Conservation (phyloP, 371 early-diverging fungal species). For the Chytridiales sp. region DNA sequence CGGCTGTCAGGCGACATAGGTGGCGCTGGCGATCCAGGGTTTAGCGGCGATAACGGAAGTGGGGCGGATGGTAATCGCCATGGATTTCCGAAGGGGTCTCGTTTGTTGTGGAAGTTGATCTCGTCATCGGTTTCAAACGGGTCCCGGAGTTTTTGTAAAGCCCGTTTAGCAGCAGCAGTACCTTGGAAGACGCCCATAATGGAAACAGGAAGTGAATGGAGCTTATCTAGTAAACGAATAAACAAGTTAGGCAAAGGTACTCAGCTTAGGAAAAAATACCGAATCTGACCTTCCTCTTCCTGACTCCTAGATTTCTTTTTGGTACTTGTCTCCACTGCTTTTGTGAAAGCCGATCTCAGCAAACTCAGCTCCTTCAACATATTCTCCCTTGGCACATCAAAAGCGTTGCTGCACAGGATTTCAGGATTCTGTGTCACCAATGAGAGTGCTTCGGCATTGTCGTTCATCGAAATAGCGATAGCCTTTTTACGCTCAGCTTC, state of each 20-base stretch:
- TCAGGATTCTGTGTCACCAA: too few relatives aligned
- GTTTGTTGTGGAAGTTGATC: slow-evolving; percentile 38
- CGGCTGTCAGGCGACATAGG: too few relatives aligned
- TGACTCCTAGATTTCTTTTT: slow-evolving; percentile 9
- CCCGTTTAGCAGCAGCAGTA: slow-evolving; percentile 42
- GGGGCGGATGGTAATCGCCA: too few relatives aligned
- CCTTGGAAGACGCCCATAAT: slow-evolving; percentile 62
- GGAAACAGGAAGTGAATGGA: slow-evolving; percentile 63
- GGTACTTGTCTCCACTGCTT: background rate
- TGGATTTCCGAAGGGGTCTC: slow-evolving; percentile 73
- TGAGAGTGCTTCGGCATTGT: too few relatives aligned
- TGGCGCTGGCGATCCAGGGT: too few relatives aligned
- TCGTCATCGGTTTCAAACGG: slow-evolving; percentile 66
- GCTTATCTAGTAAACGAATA: slow-evolving; percentile 34
- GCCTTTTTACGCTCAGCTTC: background rate
- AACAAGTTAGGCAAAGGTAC: background rate
- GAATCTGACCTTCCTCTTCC: slow-evolving; percentile 16
- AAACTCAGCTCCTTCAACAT: slow-evolving; percentile 6
- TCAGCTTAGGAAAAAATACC: background rate
- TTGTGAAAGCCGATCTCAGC: slow-evolving; percentile 11
- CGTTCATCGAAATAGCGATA: background rate
- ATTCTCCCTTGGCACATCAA: slow-evolving; percentile 25
- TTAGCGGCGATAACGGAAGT: too few relatives aligned
- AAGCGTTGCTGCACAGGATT: slow-evolving; percentile 18
- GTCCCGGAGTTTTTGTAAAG: slow-evolving; percentile 57